These are phyloP conservation scores for Inga leiocalycina DNA, from an alignment of 306 rosid genomes.

Conservation along the genomic window DNA sequence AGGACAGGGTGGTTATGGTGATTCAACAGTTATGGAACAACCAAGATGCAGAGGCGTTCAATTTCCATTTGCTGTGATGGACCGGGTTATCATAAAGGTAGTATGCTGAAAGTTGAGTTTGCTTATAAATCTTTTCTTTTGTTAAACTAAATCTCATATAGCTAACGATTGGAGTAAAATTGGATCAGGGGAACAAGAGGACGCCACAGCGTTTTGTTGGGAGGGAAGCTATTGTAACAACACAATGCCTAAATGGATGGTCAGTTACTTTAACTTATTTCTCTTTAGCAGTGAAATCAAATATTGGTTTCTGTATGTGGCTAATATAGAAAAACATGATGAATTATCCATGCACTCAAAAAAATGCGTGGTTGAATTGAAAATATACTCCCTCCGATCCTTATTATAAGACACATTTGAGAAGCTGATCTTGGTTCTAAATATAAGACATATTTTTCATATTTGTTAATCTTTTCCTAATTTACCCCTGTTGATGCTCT, in stretches of 20 bases:
- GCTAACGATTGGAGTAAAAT: conserved; percentile 38
- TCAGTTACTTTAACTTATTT: conserved; percentile 44
- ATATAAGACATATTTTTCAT: no score
- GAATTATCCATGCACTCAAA: neutral
- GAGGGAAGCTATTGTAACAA: conserved; percentile 96
- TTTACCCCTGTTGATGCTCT: no score
- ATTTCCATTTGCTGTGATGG: conserved; percentile 92
- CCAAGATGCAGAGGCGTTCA: conserved; percentile 93
- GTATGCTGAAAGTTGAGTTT: conserved; percentile 14
- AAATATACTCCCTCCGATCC: no score
- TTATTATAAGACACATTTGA: no score
- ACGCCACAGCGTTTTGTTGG: conserved; percentile 98
- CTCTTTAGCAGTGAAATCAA: conserved; percentile 23
- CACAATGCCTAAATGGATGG: conserved; percentile 99
- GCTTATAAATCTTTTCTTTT: conserved; percentile 2
- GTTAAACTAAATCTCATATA: conserved; percentile 10
- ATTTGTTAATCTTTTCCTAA: no score
- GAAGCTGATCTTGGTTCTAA: no score
- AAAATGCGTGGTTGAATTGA: neutral
- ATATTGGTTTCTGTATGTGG: conserved; percentile 15
- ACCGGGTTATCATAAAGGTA: conserved; percentile 95
- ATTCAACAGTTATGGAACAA: conserved; percentile 58
- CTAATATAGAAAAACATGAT: neutral
- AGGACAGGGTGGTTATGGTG: conserved; percentile 88
- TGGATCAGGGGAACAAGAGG: conserved; percentile 93